Conservation (phyloP, 1,284 basidiomycete species). For the Leucoagaricus sp. region DNA sequence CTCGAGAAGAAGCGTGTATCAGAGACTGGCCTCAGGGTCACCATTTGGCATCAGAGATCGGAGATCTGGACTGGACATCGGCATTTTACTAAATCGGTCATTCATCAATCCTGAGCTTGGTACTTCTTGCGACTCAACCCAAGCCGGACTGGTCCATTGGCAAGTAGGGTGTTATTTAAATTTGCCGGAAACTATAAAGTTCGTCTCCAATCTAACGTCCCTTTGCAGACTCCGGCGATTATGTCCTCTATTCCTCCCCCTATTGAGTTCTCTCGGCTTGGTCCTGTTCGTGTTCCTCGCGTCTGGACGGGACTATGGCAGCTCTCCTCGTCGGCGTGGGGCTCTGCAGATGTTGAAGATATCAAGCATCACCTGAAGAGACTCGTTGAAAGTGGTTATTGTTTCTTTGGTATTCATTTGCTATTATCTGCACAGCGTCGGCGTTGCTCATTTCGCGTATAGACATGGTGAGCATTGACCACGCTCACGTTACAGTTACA, state of each 20-base stretch:
- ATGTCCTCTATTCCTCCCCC: slow-evolving; percentile 18
- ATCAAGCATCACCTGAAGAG: slow-evolving; percentile 68
- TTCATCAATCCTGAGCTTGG: not conserved
- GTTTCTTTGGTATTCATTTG: slow-evolving; percentile 62
- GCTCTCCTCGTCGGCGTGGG: slow-evolving; percentile 81
- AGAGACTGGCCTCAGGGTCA: slow-evolving; percentile 15
- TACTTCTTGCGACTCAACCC: not conserved
- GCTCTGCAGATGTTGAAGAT: slow-evolving; percentile 64
- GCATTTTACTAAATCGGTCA: slow-evolving; percentile 1
- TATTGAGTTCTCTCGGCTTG: slow-evolving; percentile 59
- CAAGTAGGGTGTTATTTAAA: not conserved
- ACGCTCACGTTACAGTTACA: not conserved
- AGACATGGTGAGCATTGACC: slow-evolving; percentile 54
- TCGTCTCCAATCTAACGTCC: not conserved
- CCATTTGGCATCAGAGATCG: slow-evolving; percentile 2
- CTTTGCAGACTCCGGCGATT: not conserved
- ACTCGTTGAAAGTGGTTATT: slow-evolving; percentile 66
- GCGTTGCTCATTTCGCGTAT: slow-evolving; percentile 7
- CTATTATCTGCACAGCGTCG: slow-evolving; percentile 9
- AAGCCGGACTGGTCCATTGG: slow-evolving; percentile 7
- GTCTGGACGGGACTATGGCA: slow-evolving; percentile 83
- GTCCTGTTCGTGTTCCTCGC: slow-evolving; percentile 61
- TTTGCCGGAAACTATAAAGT: slow-evolving; percentile 16
- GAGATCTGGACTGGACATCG: slow-evolving; percentile 15
- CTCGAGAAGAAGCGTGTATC: slow-evolving; percentile 1